phyloP scores from a whole-genome alignment of 1,284 basidiomycete genomes.

The Meira miltonrushii region DNA sequence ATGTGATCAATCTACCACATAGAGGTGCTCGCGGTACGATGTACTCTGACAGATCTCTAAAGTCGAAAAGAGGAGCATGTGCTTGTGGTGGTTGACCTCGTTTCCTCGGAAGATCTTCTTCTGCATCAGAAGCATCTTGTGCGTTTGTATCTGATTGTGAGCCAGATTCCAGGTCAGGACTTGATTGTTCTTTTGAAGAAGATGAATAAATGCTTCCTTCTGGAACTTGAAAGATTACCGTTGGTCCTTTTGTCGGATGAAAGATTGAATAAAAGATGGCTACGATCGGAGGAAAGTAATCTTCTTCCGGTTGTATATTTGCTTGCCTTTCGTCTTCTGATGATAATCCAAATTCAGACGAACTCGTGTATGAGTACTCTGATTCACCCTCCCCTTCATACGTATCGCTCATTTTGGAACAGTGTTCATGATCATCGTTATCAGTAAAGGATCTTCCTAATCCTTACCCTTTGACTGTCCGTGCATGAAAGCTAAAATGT shows the following conservation, averaged over 20 bases:
- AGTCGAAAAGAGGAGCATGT: conserved; percentile 68
- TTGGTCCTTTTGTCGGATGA: conserved; percentile 72
- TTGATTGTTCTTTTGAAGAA: conserved; percentile 32
- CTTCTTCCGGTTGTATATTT: conserved; percentile 20
- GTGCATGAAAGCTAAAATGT: too few species aligned
- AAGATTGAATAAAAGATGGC: conserved; percentile 84
- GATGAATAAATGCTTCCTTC: conserved; percentile 66
- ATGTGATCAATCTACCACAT: conserved; percentile 78
- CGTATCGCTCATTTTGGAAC: too few species aligned
- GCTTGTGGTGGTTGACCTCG: not conserved
- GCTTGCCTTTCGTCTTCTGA: too few species aligned
- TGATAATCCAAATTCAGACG: too few species aligned
- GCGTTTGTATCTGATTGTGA: not conserved
- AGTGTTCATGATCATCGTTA: too few species aligned
- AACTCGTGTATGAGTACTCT: too few species aligned
- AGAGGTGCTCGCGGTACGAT: conserved; percentile 82
- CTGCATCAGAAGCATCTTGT: not conserved
- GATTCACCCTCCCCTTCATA: too few species aligned
- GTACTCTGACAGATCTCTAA: conserved; percentile 84
- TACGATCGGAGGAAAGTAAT: conserved; percentile 61
- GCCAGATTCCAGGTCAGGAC: conserved; percentile 48
- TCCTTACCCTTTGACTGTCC: too few species aligned
- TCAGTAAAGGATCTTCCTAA: too few species aligned
- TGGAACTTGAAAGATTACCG: conserved; percentile 81
- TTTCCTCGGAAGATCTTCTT: not conserved